Evolutionary conservation across 2,329 filamentous ascomycete species (phyloP).

Genomic region (Lachnellula subtilissima): DNA sequence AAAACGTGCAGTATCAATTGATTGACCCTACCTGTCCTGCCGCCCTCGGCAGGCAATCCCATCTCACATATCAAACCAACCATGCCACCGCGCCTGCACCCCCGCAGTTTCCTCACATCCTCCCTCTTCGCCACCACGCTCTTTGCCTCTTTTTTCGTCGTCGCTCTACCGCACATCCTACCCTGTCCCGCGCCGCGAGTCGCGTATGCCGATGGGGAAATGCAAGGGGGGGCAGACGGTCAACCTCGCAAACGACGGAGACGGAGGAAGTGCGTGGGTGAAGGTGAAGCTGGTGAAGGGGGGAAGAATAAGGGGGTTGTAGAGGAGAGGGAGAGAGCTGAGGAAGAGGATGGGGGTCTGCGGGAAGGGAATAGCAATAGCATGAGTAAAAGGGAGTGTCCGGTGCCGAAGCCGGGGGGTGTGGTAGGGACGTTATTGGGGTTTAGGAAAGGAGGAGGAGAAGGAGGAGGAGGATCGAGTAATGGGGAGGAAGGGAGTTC

Average conservation of each 20-base stretch:
- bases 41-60: conserved; percentile 21
- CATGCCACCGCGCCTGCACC: conserved; percentile 85
- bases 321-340: conserved; percentile 23
- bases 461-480: conserved; percentile 7
- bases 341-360: conserved; percentile 39
- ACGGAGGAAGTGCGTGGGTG: conserved; percentile 38
- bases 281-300: conserved; percentile 32
- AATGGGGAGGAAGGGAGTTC: conserved; percentile 17
- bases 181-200: conserved; percentile 82
- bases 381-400: conserved; percentile 64
- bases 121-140: conserved; percentile 94
- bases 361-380: conserved; percentile 37
- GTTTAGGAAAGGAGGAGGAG: conserved; percentile 18
- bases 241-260: conserved; percentile 39
- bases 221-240: conserved; percentile 14
- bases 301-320: conserved; percentile 38
- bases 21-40: too few relatives aligned
- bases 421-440: conserved; percentile 66
- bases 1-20: too few relatives aligned
- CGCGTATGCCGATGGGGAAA: conserved; percentile 63
- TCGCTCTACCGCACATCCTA: conserved; percentile 81
- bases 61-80: too few relatives aligned
- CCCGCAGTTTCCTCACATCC: conserved; percentile 86
- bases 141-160: conserved; percentile 83
- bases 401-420: conserved; percentile 84